Conservation (phyloP, 2,329 filamentous ascomycete species). For the Aspergillus tanneri region DNA sequence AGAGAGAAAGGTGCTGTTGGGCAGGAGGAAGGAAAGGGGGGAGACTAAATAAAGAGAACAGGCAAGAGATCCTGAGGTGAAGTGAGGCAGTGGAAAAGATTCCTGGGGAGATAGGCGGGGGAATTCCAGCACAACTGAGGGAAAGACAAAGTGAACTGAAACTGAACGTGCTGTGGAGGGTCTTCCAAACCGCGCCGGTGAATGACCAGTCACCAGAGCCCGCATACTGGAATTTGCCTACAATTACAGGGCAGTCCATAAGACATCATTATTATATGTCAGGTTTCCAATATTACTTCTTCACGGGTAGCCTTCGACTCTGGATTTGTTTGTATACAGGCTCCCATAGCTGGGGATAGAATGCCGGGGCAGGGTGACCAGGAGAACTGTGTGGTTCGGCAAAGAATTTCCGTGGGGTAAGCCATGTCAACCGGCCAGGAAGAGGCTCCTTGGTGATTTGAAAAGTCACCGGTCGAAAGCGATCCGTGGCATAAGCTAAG, state of each 20-base stretch:
- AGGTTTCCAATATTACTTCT: conserved; percentile 8
- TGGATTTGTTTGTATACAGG: conserved; percentile 44
- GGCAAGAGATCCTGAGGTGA: conserved; percentile 4
- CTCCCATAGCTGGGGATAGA: conserved; percentile 47
- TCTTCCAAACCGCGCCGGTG: not conserved
- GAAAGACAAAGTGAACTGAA: conserved; percentile 2
- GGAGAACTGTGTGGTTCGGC: conserved; percentile 38
- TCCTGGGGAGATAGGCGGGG: not conserved
- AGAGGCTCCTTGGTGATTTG: conserved; percentile 37
- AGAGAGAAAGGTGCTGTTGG: conserved; percentile 5
- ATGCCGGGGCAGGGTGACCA: conserved; percentile 39
- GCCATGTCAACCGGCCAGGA: conserved; percentile 41
- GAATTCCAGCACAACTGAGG: not conserved
- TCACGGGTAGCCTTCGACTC: conserved; percentile 17
- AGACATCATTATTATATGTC: not conserved
- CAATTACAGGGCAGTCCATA: conserved; percentile 4
- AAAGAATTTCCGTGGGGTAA: conserved; percentile 41
- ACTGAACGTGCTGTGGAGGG: not conserved
- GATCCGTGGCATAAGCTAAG: conserved; percentile 36
- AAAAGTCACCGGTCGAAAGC: conserved; percentile 43
- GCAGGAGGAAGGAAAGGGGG: not conserved
- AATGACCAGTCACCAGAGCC: conserved; percentile 1
- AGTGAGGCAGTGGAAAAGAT: not conserved
- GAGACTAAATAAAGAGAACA: not conserved
- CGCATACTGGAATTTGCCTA: not conserved